Evolutionary conservation across 768 basidiomycete species (phyloP).

Genomic region (Tylopilus subfusipes): DNA sequence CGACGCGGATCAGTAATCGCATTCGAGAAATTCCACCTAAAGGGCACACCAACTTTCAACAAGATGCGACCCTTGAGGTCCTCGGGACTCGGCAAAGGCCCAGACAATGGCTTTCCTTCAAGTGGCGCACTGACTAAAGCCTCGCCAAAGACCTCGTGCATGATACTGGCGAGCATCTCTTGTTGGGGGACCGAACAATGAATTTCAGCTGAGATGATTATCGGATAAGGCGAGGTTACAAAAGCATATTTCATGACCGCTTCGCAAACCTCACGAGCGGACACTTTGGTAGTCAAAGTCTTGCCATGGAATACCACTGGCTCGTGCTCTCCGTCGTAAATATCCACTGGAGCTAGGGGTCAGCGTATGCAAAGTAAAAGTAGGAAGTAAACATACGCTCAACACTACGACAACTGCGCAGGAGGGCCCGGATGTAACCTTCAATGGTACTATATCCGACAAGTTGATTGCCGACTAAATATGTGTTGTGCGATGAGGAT

Average conservation of each 20-base stretch:
- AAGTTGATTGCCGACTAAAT: slow-evolving; percentile 82
- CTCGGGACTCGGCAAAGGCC: slow-evolving; percentile 77
- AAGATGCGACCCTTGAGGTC: slow-evolving; percentile 74
- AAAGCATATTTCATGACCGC: slow-evolving; percentile 91
- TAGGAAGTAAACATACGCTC: slow-evolving; percentile 59
- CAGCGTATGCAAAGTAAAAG: not conserved
- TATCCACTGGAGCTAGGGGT: slow-evolving; percentile 60
- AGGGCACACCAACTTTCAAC: slow-evolving; percentile 58
- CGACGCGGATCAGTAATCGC: not conserved
- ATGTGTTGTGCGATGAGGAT: slow-evolving; percentile 91
- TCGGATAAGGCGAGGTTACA: slow-evolving; percentile 83
- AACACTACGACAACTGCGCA: slow-evolving; percentile 90
- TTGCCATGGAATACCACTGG: slow-evolving; percentile 89
- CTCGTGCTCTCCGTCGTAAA: slow-evolving; percentile 83
- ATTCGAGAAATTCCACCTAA: not conserved
- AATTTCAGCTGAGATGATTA: slow-evolving; percentile 91
- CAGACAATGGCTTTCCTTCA: slow-evolving; percentile 47
- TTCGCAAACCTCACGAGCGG: slow-evolving; percentile 74
- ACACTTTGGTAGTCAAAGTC: slow-evolving; percentile 80
- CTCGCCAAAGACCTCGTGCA: slow-evolving; percentile 60
- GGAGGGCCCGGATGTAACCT: slow-evolving; percentile 86
- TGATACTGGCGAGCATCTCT: slow-evolving; percentile 70
- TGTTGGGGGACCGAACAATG: slow-evolving; percentile 82
- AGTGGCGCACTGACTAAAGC: slow-evolving; percentile 47
- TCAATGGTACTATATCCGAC: slow-evolving; percentile 88